Percentiles rank a stretch among this genome's conserved stretches.
These are phyloP conservation scores for Theileria equi DNA, from an alignment of 169 alveolate species.

Conservation along the genomic window DNA sequence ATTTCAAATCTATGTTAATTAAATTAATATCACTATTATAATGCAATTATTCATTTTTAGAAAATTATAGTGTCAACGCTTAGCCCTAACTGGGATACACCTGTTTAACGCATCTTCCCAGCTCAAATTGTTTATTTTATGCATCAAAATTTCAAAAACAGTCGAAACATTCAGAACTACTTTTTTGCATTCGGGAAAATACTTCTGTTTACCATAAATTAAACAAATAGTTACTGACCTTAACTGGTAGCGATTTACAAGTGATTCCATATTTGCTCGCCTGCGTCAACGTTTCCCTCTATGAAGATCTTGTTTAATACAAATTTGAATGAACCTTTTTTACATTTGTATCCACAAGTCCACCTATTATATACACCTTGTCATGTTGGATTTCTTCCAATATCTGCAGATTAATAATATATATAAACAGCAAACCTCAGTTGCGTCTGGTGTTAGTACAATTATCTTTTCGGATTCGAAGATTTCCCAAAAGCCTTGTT, in stretches of 20 bases:
- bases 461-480: conserved; percentile 24
- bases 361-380: conserved; percentile 59
- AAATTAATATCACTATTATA: background rate
- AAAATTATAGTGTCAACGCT: background rate
- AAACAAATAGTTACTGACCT: conserved; percentile 5
- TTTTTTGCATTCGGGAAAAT: conserved; percentile 56
- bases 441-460: conserved; percentile 65
- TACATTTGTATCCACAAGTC: conserved; percentile 55
- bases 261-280: conserved; percentile 28
- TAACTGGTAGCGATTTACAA: conserved; percentile 33
- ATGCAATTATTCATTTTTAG: background rate
- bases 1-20: background rate
- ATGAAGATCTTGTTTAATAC: background rate
- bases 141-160: conserved; percentile 46
- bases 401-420: background rate
- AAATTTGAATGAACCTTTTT: conserved; percentile 11
- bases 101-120: conserved; percentile 59
- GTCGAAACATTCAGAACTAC: conserved; percentile 51
- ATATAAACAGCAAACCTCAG: conserved; percentile 1
- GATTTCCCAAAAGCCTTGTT: conserved; percentile 44
- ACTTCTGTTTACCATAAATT: conserved; percentile 12
- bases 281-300: conserved; percentile 26
- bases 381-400: conserved; percentile 35
- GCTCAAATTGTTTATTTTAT: conserved; percentile 35
- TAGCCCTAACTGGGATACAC: conserved; percentile 42